Percentiles rank a stretch among this genome's conserved stretches.
phyloP scores from a whole-genome alignment of 208 protist genomes.

The Wallacemonas sp. region DNA sequence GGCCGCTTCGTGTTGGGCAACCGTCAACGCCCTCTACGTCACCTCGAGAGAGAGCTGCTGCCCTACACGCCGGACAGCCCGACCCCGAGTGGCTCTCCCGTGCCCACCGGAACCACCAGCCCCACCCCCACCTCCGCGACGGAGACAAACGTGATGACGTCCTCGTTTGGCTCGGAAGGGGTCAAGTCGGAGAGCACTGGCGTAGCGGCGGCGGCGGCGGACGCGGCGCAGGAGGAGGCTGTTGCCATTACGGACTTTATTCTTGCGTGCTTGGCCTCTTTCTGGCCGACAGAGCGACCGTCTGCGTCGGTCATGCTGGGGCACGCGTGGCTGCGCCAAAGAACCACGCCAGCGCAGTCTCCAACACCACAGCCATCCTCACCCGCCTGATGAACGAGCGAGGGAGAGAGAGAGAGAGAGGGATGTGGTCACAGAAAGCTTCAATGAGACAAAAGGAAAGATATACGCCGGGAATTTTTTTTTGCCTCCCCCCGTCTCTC shows the following conservation, averaged over 20 bases:
- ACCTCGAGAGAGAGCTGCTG: constrained; percentile 56
- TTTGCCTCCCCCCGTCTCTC: neutral
- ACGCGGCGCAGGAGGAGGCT: constrained; percentile 27
- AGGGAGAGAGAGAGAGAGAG: too few relatives aligned
- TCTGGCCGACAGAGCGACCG: constrained; percentile 61
- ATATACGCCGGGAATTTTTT: neutral
- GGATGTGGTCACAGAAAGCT: too few relatives aligned
- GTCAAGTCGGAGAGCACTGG: too few relatives aligned
- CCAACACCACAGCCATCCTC: neutral
- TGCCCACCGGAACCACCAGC: neutral
- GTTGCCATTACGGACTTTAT: constrained; percentile 59
- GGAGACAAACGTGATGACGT: neutral
- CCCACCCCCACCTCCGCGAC: neutral
- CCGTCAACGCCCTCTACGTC: constrained; percentile 44
- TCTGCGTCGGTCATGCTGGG: constrained; percentile 50
- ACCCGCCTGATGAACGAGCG: neutral
- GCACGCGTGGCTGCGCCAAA: constrained; percentile 54
- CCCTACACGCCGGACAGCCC: constrained; percentile 25
- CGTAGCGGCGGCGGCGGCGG: too few relatives aligned
- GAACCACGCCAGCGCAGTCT: constrained; percentile 5
- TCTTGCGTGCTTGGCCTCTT: constrained; percentile 52
- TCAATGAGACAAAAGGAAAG: too few relatives aligned
- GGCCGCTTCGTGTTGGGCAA: constrained; percentile 60
- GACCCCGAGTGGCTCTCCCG: neutral
- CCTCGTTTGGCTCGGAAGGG: neutral